Evolutionary conservation across 305 asterid genomes (phyloP).

Genomic region (Petunia hybrid): DNA sequence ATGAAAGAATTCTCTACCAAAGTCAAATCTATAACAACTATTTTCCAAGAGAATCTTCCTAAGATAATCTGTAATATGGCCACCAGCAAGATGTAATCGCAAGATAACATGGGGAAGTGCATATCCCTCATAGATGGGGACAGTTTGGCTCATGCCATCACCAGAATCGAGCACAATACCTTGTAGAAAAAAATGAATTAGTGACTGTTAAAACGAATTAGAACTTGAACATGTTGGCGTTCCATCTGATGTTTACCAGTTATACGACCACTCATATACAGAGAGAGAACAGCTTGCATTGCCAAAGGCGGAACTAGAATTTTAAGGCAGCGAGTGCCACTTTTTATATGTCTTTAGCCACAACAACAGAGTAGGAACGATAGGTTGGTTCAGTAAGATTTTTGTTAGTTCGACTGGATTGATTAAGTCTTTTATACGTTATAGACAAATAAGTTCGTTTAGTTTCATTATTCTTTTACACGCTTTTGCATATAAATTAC

Average conservation of each 20-base stretch:
- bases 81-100: constrained; percentile 52
- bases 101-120: constrained; percentile 54
- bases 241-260: constrained; percentile 40
- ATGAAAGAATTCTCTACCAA: constrained; percentile 48
- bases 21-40: constrained; percentile 45
- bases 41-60: constrained; percentile 47
- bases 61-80: constrained; percentile 48
- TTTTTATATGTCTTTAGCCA: too few species aligned
- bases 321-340: too few species aligned
- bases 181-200: constrained; percentile 9
- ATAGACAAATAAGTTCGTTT: too few species aligned
- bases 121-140: constrained; percentile 52
- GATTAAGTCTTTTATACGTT: too few species aligned
- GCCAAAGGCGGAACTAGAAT: neutral
- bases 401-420: too few species aligned
- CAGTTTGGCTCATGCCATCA: constrained; percentile 53
- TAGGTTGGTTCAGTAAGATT: too few species aligned
- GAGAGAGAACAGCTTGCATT: constrained; percentile 54
- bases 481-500: too few species aligned
- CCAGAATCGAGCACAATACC: constrained; percentile 56
- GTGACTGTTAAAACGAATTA: neutral
- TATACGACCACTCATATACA: constrained; percentile 57
- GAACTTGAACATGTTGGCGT: neutral
- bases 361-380: too few species aligned
- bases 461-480: too few species aligned